Conservation (phyloP, 2,329 filamentous ascomycete species). For the Cercospora beticola region DNA sequence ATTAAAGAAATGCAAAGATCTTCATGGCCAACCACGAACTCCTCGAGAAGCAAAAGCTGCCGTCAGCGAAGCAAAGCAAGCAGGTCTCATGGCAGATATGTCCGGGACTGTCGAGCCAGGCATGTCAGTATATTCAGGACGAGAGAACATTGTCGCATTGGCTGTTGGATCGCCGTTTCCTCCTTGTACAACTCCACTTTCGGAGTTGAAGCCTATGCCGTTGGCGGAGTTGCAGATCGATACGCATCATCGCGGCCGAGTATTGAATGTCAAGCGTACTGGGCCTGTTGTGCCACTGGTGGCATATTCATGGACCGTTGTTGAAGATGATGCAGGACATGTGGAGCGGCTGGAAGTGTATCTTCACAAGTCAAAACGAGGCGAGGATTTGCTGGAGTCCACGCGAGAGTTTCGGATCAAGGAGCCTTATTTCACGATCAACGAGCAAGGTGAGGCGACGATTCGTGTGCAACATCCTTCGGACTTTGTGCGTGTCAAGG, state of each 20-base stretch:
- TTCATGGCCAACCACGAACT: slow-evolving; percentile 6
- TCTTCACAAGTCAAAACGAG: slow-evolving; percentile 37
- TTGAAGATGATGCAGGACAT: slow-evolving; percentile 32
- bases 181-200: not conserved
- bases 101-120: slow-evolving; percentile 9
- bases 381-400: slow-evolving; percentile 38
- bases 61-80: slow-evolving; percentile 11
- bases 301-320: slow-evolving; percentile 32
- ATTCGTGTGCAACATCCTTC: slow-evolving; percentile 35
- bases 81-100: slow-evolving; percentile 21
- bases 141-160: slow-evolving; percentile 11
- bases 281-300: slow-evolving; percentile 24
- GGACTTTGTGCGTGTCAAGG: slow-evolving; percentile 23
- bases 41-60: slow-evolving; percentile 11
- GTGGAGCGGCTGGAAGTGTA: slow-evolving; percentile 30
- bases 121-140: slow-evolving; percentile 5
- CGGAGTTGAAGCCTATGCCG: slow-evolving; percentile 4
- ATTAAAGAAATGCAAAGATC: slow-evolving; percentile 15
- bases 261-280: slow-evolving; percentile 26
- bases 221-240: slow-evolving; percentile 22
- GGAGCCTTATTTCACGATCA: slow-evolving; percentile 36
- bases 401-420: slow-evolving; percentile 30
- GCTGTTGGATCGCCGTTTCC: slow-evolving; percentile 12
- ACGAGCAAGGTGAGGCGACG: slow-evolving; percentile 31
- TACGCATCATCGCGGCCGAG: slow-evolving; percentile 25